phyloP scores from a whole-genome alignment of 257 asterid genomes.

The Jacaranda mimosifolia region DNA sequence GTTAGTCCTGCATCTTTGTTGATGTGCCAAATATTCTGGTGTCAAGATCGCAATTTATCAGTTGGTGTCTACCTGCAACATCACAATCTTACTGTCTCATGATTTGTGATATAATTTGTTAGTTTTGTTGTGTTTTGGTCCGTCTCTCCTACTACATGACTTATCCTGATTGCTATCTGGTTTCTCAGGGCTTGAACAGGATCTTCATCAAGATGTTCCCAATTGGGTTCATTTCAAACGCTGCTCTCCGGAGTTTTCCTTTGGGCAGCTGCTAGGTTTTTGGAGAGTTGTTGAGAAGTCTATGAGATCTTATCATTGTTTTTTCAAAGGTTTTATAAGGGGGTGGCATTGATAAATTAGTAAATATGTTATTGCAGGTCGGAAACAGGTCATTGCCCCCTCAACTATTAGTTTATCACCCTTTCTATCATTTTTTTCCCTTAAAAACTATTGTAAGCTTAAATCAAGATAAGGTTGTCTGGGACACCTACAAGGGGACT shows the following conservation, averaged over 20 bases:
- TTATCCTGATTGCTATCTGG: constrained; percentile 15
- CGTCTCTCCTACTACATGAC: not conserved
- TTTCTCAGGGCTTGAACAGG: constrained; percentile 47
- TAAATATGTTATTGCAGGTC: not conserved
- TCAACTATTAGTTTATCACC: too few species aligned
- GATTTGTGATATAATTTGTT: not conserved
- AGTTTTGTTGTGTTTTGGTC: not conserved
- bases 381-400: not conserved
- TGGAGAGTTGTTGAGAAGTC: constrained; percentile 17
- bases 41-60: not conserved
- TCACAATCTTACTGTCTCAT: too few species aligned
- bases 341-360: not conserved
- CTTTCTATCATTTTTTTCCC: too few species aligned
- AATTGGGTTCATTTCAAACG: constrained; percentile 2
- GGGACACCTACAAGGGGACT: too few species aligned
- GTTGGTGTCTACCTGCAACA: too few species aligned
- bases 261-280: constrained; percentile 3
- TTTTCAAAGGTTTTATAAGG: not conserved
- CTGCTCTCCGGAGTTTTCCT: not conserved
- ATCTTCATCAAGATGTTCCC: not conserved
- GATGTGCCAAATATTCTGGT: not conserved
- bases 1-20: not conserved
- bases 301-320: not conserved
- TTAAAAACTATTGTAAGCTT: too few species aligned
- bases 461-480: too few species aligned